Conservation (phyloP, 2,329 filamentous ascomycete species). For the Epichloe coenophiala region DNA sequence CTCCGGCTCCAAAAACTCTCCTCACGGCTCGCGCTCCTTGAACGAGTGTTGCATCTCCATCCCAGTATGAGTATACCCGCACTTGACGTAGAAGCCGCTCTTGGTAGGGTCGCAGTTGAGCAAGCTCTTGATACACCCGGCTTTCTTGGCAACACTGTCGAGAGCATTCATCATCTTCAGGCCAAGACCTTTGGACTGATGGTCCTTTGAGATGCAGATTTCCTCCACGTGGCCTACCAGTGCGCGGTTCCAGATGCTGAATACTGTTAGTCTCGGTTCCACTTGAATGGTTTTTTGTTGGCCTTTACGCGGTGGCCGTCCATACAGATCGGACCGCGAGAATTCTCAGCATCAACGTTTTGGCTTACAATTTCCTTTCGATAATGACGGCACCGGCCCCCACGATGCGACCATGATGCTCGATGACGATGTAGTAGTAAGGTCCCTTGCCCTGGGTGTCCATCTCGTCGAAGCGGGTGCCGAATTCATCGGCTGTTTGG, state of each 20-base stretch:
- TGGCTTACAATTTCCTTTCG: conserved; percentile 59
- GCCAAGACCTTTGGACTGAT: conserved; percentile 72
- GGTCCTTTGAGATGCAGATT: conserved; percentile 64
- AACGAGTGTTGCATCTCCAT: conserved; percentile 10
- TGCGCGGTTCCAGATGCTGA: conserved; percentile 50
- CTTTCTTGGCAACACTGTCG: conserved; percentile 56
- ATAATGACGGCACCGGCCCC: conserved; percentile 65
- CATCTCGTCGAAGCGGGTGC: conserved; percentile 52
- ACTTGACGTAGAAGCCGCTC: conserved; percentile 56
- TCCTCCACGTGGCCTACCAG: conserved; percentile 73
- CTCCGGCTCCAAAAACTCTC: too few species aligned
- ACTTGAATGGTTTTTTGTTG: too few species aligned
- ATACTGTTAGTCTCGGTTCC: too few species aligned
- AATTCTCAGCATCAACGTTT: too few species aligned
- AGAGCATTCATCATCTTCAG: conserved; percentile 64
- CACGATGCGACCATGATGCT: conserved; percentile 49
- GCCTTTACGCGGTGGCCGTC: too few species aligned
- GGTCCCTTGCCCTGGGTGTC: conserved; percentile 20
- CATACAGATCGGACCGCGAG: too few species aligned
- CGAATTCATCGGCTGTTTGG: conserved; percentile 51
- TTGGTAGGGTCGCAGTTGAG: conserved; percentile 69
- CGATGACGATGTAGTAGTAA: conserved; percentile 62
- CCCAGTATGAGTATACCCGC: conserved; percentile 10
- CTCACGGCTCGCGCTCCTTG: background rate
- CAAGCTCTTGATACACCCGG: conserved; percentile 72